Evolutionary conservation across 768 basidiomycete genomes (phyloP).

Genomic region (Xanthoconium stramineum): DNA sequence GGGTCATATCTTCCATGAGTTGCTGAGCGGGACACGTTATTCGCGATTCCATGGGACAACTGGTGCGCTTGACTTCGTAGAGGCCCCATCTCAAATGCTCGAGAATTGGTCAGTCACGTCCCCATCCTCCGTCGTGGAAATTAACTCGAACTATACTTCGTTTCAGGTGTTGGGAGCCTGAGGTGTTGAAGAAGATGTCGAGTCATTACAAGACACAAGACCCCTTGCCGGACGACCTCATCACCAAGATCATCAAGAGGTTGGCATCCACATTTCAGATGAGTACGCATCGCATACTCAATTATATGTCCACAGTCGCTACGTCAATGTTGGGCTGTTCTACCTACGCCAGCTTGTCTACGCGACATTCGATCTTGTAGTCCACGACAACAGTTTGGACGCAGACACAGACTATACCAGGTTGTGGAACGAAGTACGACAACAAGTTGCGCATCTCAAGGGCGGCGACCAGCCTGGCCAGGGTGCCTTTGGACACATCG

Average conservation of each 20-base stretch:
- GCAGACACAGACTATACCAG: constrained; percentile 57
- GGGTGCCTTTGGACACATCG: constrained; percentile 68
- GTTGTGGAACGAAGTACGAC: constrained; percentile 70
- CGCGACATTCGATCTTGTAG: constrained; percentile 29
- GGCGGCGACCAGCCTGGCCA: constrained; percentile 65
- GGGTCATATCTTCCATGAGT: constrained; percentile 67
- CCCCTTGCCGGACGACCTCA: constrained; percentile 61
- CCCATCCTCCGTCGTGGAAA: background rate
- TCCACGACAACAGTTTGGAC: constrained; percentile 39
- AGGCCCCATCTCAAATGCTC: constrained; percentile 90
- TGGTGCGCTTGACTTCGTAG: constrained; percentile 76
- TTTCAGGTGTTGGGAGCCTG: constrained; percentile 73
- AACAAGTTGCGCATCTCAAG: constrained; percentile 65
- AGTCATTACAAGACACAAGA: constrained; percentile 72
- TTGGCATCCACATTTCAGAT: constrained; percentile 15
- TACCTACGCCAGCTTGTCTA: constrained; percentile 70
- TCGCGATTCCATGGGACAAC: constrained; percentile 78
- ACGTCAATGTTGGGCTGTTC: constrained; percentile 76
- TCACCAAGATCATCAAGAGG: constrained; percentile 77
- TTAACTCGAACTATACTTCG: background rate
- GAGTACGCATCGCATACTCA: background rate
- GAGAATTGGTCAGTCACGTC: constrained; percentile 66
- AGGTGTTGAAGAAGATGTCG: constrained; percentile 71
- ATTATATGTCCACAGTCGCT: constrained; percentile 43
- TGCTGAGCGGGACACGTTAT: constrained; percentile 68